Evolutionary conservation across 1,284 basidiomycete species (phyloP).

Genomic region (Caloboletus inedulis): DNA sequence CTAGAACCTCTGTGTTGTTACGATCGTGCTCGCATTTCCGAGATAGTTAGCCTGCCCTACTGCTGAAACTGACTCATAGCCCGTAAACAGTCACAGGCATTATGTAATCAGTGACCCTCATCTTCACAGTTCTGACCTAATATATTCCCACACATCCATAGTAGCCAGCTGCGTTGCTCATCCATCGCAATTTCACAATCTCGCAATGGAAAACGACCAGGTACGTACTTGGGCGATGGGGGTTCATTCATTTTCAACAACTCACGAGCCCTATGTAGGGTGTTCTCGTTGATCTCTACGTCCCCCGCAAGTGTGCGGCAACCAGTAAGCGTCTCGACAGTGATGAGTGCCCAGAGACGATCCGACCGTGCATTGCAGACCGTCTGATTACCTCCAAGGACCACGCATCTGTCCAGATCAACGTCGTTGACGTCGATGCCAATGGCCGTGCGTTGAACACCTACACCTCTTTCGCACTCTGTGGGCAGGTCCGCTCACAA

Average conservation of each 20-base stretch:
- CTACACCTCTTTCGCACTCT: conserved; percentile 91
- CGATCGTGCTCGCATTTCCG: background rate
- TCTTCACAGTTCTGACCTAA: conserved; percentile 34
- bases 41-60: background rate
- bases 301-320: conserved; percentile 98
- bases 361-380: conserved; percentile 47
- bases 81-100: no score
- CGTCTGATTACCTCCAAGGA: conserved; percentile 98
- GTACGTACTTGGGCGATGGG: conserved; percentile 38
- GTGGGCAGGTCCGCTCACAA: conserved; percentile 89
- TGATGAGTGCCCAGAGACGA: conserved; percentile 2
- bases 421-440: conserved; percentile 92
- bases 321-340: conserved; percentile 65
- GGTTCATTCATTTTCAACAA: background rate
- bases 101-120: conserved; percentile 1
- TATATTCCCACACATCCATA: conserved; percentile 26
- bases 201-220: conserved; percentile 78
- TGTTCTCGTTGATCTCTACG: conserved; percentile 99
- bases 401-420: conserved; percentile 97
- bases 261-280: conserved; percentile 52
- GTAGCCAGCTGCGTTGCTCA: background rate
- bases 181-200: conserved; percentile 9
- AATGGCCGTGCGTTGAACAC: conserved; percentile 87
- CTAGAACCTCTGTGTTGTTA: conserved; percentile 2
- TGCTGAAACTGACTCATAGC: no score